Percentiles rank a stretch among this genome's conserved stretches.
These are phyloP conservation scores for Starmerella tilneyi DNA, from an alignment of 805 yeast genomes.

Conservation along the genomic window DNA sequence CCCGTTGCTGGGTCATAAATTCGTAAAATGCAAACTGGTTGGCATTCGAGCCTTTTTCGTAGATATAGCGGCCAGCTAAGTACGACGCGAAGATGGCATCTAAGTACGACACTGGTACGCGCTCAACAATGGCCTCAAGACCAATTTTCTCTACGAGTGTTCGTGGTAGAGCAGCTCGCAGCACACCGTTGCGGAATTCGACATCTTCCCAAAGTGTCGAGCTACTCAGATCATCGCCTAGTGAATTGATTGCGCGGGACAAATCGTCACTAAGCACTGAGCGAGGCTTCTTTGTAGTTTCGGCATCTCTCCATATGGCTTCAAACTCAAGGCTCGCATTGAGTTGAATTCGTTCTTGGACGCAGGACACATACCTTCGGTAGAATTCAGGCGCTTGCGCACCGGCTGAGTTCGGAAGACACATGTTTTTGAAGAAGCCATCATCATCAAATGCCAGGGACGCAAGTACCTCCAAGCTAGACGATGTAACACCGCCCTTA, in stretches of 20 bases:
- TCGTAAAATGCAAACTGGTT: slow-evolving; percentile 49
- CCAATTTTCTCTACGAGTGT: slow-evolving; percentile 52
- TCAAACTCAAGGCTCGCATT: slow-evolving; percentile 83
- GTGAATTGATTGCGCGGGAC: slow-evolving; percentile 70
- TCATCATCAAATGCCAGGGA: slow-evolving; percentile 83
- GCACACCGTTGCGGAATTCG: slow-evolving; percentile 63
- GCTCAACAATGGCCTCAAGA: slow-evolving; percentile 52
- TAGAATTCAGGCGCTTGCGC: slow-evolving; percentile 57
- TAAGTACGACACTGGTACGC: slow-evolving; percentile 82
- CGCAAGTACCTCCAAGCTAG: slow-evolving; percentile 89
- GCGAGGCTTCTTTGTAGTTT: slow-evolving; percentile 50
- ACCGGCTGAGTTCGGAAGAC: slow-evolving; percentile 41
- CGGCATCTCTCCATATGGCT: slow-evolving; percentile 70
- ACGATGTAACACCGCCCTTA: slow-evolving; percentile 97
- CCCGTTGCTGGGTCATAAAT: slow-evolving; percentile 32
- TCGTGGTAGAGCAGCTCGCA: slow-evolving; percentile 67
- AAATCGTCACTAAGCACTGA: slow-evolving; percentile 66
- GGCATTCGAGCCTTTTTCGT: slow-evolving; percentile 66
- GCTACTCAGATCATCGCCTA: slow-evolving; percentile 74
- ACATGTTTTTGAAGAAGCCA: slow-evolving; percentile 70
- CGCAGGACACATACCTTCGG: slow-evolving; percentile 71
- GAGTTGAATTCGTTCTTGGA: slow-evolving; percentile 59
- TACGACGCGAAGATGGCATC: slow-evolving; percentile 81
- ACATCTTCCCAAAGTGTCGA: slow-evolving; percentile 78
- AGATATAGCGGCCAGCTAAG: slow-evolving; percentile 75